A percentile compares a stretch with the other conserved stretches of the same genome.
phyloP scores from a whole-genome alignment of 2,329 filamentous ascomycete genomes.

The Aspergillus floridensis region DNA sequence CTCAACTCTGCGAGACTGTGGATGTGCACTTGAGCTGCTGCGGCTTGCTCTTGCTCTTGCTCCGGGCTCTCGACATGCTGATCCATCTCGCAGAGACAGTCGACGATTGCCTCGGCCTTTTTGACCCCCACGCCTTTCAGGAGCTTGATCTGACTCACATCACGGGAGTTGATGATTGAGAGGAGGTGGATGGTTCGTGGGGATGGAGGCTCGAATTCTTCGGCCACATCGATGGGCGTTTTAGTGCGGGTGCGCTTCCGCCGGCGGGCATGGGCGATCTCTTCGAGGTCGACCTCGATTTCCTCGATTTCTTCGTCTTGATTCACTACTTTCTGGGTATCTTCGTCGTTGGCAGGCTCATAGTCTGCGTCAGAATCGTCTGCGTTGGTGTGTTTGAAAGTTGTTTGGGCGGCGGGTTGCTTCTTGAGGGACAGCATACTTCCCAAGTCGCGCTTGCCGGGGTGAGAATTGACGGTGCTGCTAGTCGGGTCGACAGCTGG shows the following conservation, averaged over 20 bases:
- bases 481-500: conserved; percentile 13
- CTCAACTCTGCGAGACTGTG: conserved; percentile 41
- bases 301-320: conserved; percentile 21
- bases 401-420: conserved; percentile 21
- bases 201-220: conserved; percentile 25
- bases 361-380: conserved; percentile 35
- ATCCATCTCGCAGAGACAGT: conserved; percentile 46
- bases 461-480: conserved; percentile 13
- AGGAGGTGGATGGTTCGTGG: conserved; percentile 46
- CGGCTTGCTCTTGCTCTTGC: conserved; percentile 14
- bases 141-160: conserved; percentile 46
- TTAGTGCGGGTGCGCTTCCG: conserved; percentile 31
- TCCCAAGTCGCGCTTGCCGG: conserved; percentile 23
- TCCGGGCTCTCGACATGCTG: conserved; percentile 20
- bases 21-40: conserved; percentile 29
- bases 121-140: conserved; percentile 49
- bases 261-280: conserved; percentile 21
- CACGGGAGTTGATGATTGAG: conserved; percentile 46
- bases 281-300: conserved; percentile 32
- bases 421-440: conserved; percentile 36
- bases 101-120: conserved; percentile 49
- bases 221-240: conserved; percentile 18
- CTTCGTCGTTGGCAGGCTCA: conserved; percentile 6
- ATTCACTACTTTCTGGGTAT: not conserved
- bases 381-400: conserved; percentile 29